Base-by-base conservation (phyloP, 2,329 filamentous ascomycete species). In the Cylindrodendrum hubeiense region DNA sequence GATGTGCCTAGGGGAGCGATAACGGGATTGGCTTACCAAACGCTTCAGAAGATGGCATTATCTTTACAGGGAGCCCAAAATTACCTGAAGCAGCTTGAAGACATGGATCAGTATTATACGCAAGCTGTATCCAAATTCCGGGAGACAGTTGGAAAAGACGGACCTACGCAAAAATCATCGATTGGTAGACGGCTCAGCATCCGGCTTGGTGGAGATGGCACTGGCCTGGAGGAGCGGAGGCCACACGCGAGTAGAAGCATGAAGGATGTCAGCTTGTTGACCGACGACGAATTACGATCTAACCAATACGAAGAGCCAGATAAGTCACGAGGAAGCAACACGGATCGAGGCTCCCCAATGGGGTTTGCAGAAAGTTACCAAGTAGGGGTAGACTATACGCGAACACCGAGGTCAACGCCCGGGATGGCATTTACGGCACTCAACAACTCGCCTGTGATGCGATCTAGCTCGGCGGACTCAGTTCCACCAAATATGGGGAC, bases 21-120 rank as follows among this genome's bases (percentile, higher is more conserved):
- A 10, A 63, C 56, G 12, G 71, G 60, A 6, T 44, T 55, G 26
- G 55, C 63, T 10, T 67, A 58, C 21, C 72, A 72, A n/a, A 60
- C 66, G 34, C 62, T 74, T 6, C 51, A 58, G 13, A 70, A 62
- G 47, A 66, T 67, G 56, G 49, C 41, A 3, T 15, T 50, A 12
- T 71, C 63, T 50, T 65, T 68, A 8, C 67, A 63, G 2, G n/a
- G 51, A 15, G 64, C 67, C 2, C 69, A 73, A 54, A 65, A 39
- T 34, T 71, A 72, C 34, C 7, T 72, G 51, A 60, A 68, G 17
- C 65, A 65, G 9, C 50, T 72, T 4, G 63, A 68, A 43, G 62
- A 53, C 6, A 44, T 65, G 13, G 65, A 68, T 3, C 51, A 28
- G 5, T 68, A 64, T 30, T 74, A 68, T 46, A 47, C 52, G 19